Base-by-base conservation (phyloP, 2,329 filamentous ascomycete genomes). In the Apiospora kogelbergensis region DNA sequence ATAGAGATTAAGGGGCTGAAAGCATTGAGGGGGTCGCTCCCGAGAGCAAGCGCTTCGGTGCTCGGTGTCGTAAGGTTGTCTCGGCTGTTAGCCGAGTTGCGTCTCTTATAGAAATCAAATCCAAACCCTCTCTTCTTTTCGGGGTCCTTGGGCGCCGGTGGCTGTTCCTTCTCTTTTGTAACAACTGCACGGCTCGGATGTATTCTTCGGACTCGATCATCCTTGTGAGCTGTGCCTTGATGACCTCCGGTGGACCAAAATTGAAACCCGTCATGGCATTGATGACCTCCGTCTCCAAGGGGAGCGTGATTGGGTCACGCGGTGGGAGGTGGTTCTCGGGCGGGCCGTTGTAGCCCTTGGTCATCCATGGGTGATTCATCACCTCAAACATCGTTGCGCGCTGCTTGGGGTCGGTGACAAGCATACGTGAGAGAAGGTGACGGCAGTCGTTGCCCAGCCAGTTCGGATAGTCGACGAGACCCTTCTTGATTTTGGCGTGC, bases 401-500 rank as follows among this genome's bases (percentile, higher is more conserved):
- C 76, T 95, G 91, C 76, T 89, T 91, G 33, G 96, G 95, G 74
- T 98, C 95, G 5, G 96, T 98, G 24, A 97, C 95, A 63, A 99
- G 87, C 96, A 98, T 98, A 67, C 94, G 89, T 0, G 94, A 94
- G 68, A 99, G 94, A 64, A 99, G 88, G 79, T 94, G 91, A 73
- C 94, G 95, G 81, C 96, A 98, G 84, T 99, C 96, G 75, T 90
- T 89, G 69, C 94, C 95, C 46, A 99, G 85, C 90, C 96, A 98
- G 70, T 91, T 93, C 2, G 96, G 96, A 80, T 98, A 99, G 79
- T 99, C 96, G 22, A 98, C 96, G 66, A 93, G 83, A 44, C 96
- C 96, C 79, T 97, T 97, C 84, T 99, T 99, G 81, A 99, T 99
- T 83, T 99, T 99, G 69, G 95, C 95, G 81, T 99, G 96, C 65